These are phyloP conservation scores for Cyclanthera cordifolia DNA, from an alignment of 306 rosid genomes.

Conservation along the genomic window DNA sequence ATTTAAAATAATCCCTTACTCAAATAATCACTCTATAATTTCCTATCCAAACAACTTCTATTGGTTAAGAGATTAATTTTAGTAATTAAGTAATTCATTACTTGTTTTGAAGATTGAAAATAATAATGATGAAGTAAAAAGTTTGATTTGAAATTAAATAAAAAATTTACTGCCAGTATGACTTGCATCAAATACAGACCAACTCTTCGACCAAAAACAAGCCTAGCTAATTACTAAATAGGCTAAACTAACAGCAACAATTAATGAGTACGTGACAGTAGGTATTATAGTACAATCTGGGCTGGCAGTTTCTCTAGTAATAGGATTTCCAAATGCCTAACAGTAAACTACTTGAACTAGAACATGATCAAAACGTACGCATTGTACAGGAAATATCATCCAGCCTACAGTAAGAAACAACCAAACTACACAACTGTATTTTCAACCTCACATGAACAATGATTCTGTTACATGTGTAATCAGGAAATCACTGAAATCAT, in stretches of 20 bases:
- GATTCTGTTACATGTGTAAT: slow-evolving; percentile 18
- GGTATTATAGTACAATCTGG: background rate
- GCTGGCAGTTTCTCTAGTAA: slow-evolving; percentile 1
- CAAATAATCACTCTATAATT: no score
- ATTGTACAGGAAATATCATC: background rate
- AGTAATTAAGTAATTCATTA: no score
- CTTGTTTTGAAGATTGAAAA: no score
- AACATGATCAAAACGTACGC: background rate
- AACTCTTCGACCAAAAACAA: no score
- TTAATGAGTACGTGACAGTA: background rate
- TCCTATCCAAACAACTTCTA: no score
- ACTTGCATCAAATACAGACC: no score
- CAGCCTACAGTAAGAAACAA: slow-evolving; percentile 1
- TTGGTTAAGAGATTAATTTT: no score
- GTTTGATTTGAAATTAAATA: no score
- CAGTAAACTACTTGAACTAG: background rate
- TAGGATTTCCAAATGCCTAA: background rate
- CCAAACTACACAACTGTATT: slow-evolving; percentile 1
- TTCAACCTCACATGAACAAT: background rate
- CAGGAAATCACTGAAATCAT: background rate
- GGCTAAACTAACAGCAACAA: background rate
- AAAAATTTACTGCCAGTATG: no score
- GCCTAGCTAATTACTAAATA: no score
- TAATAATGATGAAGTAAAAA: no score
- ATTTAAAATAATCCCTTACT: no score